Percentiles rank a stretch among this genome's conserved stretches.
Conservation (phyloP, 768 basidiomycete species). For the Suillus brevipes region DNA sequence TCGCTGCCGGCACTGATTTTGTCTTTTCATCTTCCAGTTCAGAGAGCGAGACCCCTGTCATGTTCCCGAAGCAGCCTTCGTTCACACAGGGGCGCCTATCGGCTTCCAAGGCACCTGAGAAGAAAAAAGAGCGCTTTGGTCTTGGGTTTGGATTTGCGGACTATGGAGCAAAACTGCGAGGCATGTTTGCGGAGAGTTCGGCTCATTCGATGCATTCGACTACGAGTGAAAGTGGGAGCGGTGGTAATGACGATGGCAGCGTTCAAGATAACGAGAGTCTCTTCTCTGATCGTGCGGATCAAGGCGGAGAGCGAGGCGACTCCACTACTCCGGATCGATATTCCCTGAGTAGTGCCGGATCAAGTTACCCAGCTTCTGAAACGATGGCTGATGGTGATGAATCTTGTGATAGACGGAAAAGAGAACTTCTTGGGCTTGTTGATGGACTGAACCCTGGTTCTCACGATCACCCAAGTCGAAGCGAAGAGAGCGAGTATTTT, state of each 20-base stretch:
- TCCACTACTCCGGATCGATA: not conserved
- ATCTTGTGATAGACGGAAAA: constrained; percentile 32
- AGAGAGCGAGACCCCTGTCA: constrained; percentile 31
- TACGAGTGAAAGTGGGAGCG: not conserved
- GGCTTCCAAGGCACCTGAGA: constrained; percentile 24
- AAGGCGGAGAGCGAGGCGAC: constrained; percentile 3
- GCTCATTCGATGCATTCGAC: not conserved
- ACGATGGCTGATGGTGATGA: constrained; percentile 14
- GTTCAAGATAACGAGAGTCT: constrained; percentile 1
- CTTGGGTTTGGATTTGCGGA: constrained; percentile 29
- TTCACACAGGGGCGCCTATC: constrained; percentile 21
- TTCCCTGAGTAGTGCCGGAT: not conserved
- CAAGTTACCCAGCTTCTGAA: constrained; percentile 3
- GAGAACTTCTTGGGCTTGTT: constrained; percentile 39
- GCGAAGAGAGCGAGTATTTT: constrained; percentile 34
- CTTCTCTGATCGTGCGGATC: constrained; percentile 14
- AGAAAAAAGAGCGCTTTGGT: constrained; percentile 28
- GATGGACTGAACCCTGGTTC: constrained; percentile 27
- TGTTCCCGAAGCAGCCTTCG: constrained; percentile 18
- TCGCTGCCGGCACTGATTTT: constrained; percentile 47
- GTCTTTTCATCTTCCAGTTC: constrained; percentile 44
- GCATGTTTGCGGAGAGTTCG: constrained; percentile 5
- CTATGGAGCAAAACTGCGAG: constrained; percentile 15
- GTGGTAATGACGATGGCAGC: not conserved
- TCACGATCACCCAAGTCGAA: constrained; percentile 10